A percentile compares a stretch with the other conserved stretches of the same genome.
Evolutionary conservation across 2,329 filamentous ascomycete species (phyloP).

Genomic region (Mycosphaerella sp.): DNA sequence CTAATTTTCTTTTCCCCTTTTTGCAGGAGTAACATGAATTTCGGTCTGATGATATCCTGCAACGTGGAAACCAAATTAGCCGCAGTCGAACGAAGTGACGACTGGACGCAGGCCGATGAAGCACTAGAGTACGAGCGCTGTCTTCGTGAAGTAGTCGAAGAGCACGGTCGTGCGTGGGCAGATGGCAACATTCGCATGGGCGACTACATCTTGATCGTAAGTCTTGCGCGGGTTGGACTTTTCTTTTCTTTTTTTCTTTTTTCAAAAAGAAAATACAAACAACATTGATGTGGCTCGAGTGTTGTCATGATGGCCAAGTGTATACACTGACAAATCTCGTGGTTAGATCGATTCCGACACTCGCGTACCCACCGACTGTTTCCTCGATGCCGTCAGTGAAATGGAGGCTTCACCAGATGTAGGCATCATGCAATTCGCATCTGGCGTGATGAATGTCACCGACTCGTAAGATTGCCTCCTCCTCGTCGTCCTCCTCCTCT

Average conservation of each 20-base stretch:
- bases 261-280: too few relatives aligned
- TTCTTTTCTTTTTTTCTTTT: too few relatives aligned
- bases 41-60: conserved; percentile 55
- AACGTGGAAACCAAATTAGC: conserved; percentile 56
- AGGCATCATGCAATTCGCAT: conserved; percentile 64
- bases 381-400: conserved; percentile 63
- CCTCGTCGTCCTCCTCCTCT: too few relatives aligned
- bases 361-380: conserved; percentile 59
- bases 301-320: too few relatives aligned
- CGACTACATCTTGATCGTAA: conserved; percentile 55
- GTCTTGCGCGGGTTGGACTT: neutral
- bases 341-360: conserved; percentile 54
- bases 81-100: conserved; percentile 33
- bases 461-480: conserved; percentile 36
- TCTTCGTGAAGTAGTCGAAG: conserved; percentile 47
- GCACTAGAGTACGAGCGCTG: conserved; percentile 45
- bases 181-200: conserved; percentile 56
- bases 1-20: too few relatives aligned
- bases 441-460: conserved; percentile 70
- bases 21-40: conserved; percentile 58
- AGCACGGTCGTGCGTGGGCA: conserved; percentile 52
- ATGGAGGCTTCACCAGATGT: conserved; percentile 65
- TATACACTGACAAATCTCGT: too few relatives aligned
- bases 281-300: too few relatives aligned
- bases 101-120: conserved; percentile 35